Base-by-base conservation (phyloP, 495 filamentous ascomycete species). In the Tuber melanosporum region DNA sequence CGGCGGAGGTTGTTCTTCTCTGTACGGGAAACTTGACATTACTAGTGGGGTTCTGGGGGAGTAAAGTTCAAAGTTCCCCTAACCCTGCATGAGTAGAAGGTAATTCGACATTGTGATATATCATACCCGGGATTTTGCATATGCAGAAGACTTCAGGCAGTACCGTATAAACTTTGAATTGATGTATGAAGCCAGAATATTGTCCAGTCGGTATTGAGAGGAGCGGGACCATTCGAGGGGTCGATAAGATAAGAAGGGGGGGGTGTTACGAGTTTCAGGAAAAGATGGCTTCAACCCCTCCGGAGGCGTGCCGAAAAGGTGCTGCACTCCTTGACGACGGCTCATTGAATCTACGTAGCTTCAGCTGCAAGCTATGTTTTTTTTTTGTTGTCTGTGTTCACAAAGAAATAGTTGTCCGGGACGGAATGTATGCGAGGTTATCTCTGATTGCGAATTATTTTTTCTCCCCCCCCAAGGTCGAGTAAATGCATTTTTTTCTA, bases 111-210 rank as follows among this genome's bases (percentile, higher is more conserved):
- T 66, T 66, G 26, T 66, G 57, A 66, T 66, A 66, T 66, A 26
- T 66, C 57, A 66, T 66, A 66, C 57, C 57, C 57, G 57, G 57
- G 57, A 66, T 36, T 66, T 66, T 66, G 57, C 57, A 66, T 66
- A 66, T 66, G 57, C 57, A 17, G 26, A 36, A 36, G 26, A 36
- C 26, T 66, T 66, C 57, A 66, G 57, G 57, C 57, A 66, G 26
- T 66, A 66, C 57, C 57, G 57, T 66, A 66, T 66, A 66, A 66
- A 66, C 57, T 66, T 66, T 66, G 57, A 66, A 66, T 66, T 66
- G 26, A 36, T 66, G 57, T 66, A 19, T 66, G 57, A 36, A 66
- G 57, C 26, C 57, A 66, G 57, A 5, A 17, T 36, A 14, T 36
- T 36, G 12, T 66, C 57, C 57, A 17, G 57, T 66, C 57, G 57